These are phyloP conservation scores for Typha latifolia DNA, from an alignment of 176 grass and related monocot species.

Conservation along the genomic window DNA sequence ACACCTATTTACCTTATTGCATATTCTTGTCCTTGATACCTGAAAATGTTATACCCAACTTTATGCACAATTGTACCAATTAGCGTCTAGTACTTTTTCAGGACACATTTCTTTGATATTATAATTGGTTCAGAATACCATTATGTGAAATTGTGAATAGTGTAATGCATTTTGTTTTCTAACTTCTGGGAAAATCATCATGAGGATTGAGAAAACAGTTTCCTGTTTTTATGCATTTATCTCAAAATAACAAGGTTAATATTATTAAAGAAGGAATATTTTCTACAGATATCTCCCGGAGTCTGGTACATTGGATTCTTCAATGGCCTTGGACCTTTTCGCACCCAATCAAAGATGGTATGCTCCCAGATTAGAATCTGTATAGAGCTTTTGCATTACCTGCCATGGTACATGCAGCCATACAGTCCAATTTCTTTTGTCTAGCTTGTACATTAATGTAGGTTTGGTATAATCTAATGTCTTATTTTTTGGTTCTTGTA, in stretches of 20 bases:
- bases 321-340: conserved; percentile 78
- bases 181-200: too few species aligned
- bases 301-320: conserved; percentile 95
- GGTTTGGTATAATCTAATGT: neutral
- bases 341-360: conserved; percentile 99
- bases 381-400: neutral
- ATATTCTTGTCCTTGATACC: too few species aligned
- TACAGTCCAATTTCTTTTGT: neutral
- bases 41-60: too few species aligned
- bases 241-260: neutral
- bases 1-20: too few species aligned
- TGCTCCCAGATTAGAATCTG: neutral
- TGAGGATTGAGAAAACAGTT: neutral
- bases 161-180: too few species aligned
- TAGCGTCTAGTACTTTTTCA: too few species aligned
- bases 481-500: neutral
- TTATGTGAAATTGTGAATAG: too few species aligned
- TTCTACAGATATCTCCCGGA: conserved; percentile 63
- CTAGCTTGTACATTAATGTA: neutral
- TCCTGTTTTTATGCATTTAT: neutral
- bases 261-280: neutral
- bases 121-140: too few species aligned
- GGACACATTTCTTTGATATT: too few species aligned
- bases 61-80: too few species aligned
- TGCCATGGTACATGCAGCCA: neutral